Evolutionary conservation across 116 monocot genomes (phyloP).

Genomic region (Trichopus zeylanicus): DNA sequence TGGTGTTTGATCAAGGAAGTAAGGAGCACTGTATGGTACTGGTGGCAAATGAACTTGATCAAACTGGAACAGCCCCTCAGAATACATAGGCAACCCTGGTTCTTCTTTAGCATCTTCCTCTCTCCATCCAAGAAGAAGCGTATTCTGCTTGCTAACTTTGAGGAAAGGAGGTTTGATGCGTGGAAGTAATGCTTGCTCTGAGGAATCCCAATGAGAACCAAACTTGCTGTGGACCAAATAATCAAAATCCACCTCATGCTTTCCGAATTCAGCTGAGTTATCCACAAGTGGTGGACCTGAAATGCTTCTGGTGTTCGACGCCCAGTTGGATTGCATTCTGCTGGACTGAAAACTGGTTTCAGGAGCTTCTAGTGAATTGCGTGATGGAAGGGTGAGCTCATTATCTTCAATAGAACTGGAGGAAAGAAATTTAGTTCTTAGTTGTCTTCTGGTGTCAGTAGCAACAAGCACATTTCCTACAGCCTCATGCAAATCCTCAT

Average conservation of each 20-base stretch:
- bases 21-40: neutral
- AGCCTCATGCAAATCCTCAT: neutral
- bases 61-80: neutral
- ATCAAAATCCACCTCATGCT: neutral
- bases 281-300: neutral
- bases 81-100: neutral
- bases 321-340: neutral
- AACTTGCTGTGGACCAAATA: neutral
- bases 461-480: neutral
- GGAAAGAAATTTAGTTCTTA: neutral
- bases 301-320: neutral
- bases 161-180: neutral
- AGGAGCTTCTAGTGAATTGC: neutral
- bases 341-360: neutral
- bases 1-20: neutral
- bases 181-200: conserved; percentile 1
- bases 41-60: conserved; percentile 1
- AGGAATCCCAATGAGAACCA: neutral
- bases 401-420: neutral
- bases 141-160: neutral
- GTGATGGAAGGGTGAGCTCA: conserved; percentile 1
- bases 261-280: neutral
- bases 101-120: neutral
- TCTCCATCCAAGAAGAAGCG: conserved; percentile 2
- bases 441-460: neutral